Percentiles rank a stretch among this genome's conserved stretches.
phyloP scores from a whole-genome alignment of 1,139 yeast species.

The Yamadazyma atmosphaerica region DNA sequence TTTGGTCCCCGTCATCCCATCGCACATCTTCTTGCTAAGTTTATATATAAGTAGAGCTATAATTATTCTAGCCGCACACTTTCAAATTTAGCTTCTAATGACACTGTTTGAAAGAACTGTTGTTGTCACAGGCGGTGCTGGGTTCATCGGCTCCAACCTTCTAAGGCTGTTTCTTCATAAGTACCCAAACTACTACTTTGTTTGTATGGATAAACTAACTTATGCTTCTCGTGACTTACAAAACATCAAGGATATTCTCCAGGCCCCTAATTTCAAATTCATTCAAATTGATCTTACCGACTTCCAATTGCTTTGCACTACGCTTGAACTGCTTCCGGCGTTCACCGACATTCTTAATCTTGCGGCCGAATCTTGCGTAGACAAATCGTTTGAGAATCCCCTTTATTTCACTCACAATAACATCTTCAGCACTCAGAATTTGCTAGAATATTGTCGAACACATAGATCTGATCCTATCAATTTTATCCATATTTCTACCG shows the following conservation, averaged over 20 bases:
- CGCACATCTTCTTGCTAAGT: background rate
- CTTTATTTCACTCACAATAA: slow-evolving; percentile 49
- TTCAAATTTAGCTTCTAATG: background rate
- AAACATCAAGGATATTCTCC: slow-evolving; percentile 11
- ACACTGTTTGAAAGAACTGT: slow-evolving; percentile 20
- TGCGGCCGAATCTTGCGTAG: slow-evolving; percentile 64
- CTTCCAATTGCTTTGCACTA: slow-evolving; percentile 13
- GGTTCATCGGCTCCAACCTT: slow-evolving; percentile 57
- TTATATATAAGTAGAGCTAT: no score
- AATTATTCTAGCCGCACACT: background rate
- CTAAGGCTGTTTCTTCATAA: slow-evolving; percentile 36
- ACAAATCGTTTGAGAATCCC: slow-evolving; percentile 50
- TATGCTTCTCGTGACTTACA: slow-evolving; percentile 25
- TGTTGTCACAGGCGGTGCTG: slow-evolving; percentile 60
- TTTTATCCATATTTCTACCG: slow-evolving; percentile 58
- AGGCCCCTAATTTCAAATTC: slow-evolving; percentile 21
- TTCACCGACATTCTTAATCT: slow-evolving; percentile 46
- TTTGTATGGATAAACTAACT: slow-evolving; percentile 51
- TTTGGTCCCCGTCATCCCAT: background rate
- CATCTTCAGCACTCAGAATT: slow-evolving; percentile 49
- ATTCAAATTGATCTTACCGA: slow-evolving; percentile 41
- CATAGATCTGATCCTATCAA: slow-evolving; percentile 10
- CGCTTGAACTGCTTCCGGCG: slow-evolving; percentile 14
- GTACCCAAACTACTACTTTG: slow-evolving; percentile 40
- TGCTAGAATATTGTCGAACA: slow-evolving; percentile 44